Percentiles rank a stretch among this genome's conserved stretches.
These are phyloP conservation scores for Solanum acaule DNA, from an alignment of 257 asterid genomes.

Conservation along the genomic window DNA sequence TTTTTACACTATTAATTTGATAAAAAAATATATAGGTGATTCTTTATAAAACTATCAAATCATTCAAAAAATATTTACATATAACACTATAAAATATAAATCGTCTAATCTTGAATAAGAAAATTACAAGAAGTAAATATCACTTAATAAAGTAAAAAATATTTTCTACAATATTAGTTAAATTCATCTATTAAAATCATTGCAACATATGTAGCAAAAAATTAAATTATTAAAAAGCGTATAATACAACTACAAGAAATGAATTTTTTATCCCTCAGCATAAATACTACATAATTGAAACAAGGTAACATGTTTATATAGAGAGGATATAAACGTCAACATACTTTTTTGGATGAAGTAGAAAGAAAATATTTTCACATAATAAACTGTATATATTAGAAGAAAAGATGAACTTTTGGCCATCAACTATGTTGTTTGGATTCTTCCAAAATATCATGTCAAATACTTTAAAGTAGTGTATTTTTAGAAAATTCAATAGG, in stretches of 20 bases:
- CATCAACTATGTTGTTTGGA: no score
- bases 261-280: background rate
- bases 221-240: background rate
- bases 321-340: background rate
- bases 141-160: background rate
- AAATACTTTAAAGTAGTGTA: no score
- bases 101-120: background rate
- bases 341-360: background rate
- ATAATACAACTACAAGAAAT: background rate
- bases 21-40: no score
- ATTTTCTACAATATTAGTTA: background rate
- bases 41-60: no score
- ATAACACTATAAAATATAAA: no score
- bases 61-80: no score
- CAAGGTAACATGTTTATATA: background rate
- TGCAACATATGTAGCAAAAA: background rate
- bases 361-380: background rate
- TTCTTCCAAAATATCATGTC: no score
- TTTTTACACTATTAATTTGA: no score
- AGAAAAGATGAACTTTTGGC: no score
- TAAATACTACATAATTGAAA: background rate
- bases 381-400: no score
- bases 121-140: background rate
- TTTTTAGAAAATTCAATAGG: no score
- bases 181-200: background rate